Evolutionary conservation across 208 protist species (phyloP).

Genomic region (Entamoeba invadens): DNA sequence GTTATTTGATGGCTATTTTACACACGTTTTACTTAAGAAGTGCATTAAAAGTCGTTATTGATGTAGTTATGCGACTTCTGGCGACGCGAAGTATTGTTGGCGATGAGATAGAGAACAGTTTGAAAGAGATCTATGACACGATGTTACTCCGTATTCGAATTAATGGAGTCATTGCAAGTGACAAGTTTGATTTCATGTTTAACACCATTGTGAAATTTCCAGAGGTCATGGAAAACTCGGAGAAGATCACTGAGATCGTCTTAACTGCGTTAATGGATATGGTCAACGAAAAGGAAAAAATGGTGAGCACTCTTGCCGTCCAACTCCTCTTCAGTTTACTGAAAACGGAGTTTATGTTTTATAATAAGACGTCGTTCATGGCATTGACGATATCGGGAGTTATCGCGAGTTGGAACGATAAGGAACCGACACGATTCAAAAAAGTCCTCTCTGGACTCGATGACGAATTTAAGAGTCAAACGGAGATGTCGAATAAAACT

Average conservation of each 20-base stretch:
- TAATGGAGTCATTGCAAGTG: neutral
- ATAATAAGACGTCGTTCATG: neutral
- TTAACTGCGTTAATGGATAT: neutral
- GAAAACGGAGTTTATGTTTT: neutral
- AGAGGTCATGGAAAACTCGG: neutral
- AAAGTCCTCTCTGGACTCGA: neutral
- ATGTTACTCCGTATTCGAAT: neutral
- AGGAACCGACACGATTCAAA: neutral
- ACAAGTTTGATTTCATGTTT: neutral
- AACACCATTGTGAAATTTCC: neutral
- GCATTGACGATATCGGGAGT: neutral
- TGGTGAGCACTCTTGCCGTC: neutral
- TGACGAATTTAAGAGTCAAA: too few species aligned
- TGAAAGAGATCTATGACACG: neutral
- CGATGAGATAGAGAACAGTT: neutral
- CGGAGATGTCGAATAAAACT: too few species aligned
- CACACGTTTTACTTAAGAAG: neutral
- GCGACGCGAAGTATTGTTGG: neutral
- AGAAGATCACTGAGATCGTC: neutral
- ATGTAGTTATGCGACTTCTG: neutral
- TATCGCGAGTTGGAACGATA: neutral
- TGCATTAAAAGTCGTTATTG: neutral
- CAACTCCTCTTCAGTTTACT: neutral
- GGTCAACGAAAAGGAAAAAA: neutral
- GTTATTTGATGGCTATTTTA: neutral